These are phyloP conservation scores for Persicaria maculosa DNA, from an alignment of 148 eudicot species.

Conservation along the genomic window DNA sequence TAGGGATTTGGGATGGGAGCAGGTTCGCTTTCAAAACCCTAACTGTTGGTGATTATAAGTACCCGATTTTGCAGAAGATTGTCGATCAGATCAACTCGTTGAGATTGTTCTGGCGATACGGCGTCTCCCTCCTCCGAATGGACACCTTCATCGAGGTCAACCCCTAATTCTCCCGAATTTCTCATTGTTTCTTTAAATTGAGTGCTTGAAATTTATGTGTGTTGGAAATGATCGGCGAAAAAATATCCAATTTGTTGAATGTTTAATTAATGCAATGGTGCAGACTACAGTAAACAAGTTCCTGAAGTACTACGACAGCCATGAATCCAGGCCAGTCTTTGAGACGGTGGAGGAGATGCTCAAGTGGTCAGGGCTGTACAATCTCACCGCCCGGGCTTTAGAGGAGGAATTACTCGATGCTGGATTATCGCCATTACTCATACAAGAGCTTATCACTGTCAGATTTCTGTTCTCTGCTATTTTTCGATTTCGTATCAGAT, in stretches of 20 bases:
- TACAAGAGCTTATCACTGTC: constrained; percentile 79
- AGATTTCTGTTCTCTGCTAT: constrained; percentile 16
- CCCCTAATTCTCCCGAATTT: not conserved
- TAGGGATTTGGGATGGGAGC: constrained; percentile 80
- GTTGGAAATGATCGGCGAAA: too few species aligned
- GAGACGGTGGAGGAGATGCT: constrained; percentile 80
- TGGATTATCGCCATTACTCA: constrained; percentile 62
- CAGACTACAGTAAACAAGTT: constrained; percentile 49
- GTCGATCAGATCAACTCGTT: constrained; percentile 39
- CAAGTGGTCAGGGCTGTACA: constrained; percentile 74
- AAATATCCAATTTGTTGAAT: not conserved
- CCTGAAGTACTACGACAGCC: constrained; percentile 56
- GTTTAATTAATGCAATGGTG: constrained; percentile 13
- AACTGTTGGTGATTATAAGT: constrained; percentile 23
- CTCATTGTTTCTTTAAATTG: not conserved
- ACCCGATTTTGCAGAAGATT: constrained; percentile 27
- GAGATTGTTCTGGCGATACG: constrained; percentile 53
- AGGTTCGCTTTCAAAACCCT: constrained; percentile 51
- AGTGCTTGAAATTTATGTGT: not conserved
- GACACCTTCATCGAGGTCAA: constrained; percentile 60
- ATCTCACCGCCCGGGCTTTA: constrained; percentile 56
- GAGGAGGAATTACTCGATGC: constrained; percentile 63
- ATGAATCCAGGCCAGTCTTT: constrained; percentile 66
- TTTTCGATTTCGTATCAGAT: not conserved
- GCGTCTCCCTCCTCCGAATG: constrained; percentile 67